Conservation (phyloP, 768 basidiomycete genomes). For the Boletus rubropictus region DNA sequence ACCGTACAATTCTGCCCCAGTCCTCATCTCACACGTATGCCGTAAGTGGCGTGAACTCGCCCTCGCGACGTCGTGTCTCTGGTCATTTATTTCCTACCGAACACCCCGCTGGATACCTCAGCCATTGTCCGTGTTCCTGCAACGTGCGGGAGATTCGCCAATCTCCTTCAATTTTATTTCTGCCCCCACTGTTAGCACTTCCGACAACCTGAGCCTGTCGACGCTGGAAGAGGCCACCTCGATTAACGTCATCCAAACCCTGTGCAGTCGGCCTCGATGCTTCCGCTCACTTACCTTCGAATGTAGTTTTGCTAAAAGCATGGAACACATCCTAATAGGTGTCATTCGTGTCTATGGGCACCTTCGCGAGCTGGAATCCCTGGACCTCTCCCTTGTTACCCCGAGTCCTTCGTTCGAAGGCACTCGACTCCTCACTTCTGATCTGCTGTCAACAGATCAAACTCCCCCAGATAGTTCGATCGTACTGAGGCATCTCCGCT, state of each 20-base stretch:
- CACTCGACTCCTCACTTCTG: constrained; percentile 20
- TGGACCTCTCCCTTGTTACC: constrained; percentile 27
- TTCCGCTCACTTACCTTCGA: constrained; percentile 33
- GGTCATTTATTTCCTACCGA: constrained; percentile 36
- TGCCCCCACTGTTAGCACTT: constrained; percentile 6
- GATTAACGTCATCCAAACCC: constrained; percentile 20
- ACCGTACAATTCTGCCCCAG: constrained; percentile 30
- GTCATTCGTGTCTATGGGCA: constrained; percentile 11
- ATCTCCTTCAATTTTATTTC: constrained; percentile 35
- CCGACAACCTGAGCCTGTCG: constrained; percentile 11
- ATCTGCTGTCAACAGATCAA: constrained; percentile 14
- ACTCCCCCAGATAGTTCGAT: constrained; percentile 1
- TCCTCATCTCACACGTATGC: constrained; percentile 45
- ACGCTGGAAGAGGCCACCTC: constrained; percentile 18
- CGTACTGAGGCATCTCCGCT: constrained; percentile 31
- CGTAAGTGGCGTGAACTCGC: constrained; percentile 44
- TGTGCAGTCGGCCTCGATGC: constrained; percentile 23
- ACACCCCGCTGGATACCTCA: constrained; percentile 20
- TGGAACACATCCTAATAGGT: constrained; percentile 23
- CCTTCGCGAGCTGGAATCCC: constrained; percentile 24
- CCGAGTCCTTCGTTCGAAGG: constrained; percentile 25
- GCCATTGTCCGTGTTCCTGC: constrained; percentile 29
- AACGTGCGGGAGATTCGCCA: constrained; percentile 31
- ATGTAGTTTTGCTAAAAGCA: constrained; percentile 27
- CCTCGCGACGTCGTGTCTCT: constrained; percentile 39